Percentiles rank a stretch among this genome's conserved stretches.
These are phyloP conservation scores for Lunularia cruciata DNA, from an alignment of 225 moss, liverwort and hornwort genomes.

Conservation along the genomic window DNA sequence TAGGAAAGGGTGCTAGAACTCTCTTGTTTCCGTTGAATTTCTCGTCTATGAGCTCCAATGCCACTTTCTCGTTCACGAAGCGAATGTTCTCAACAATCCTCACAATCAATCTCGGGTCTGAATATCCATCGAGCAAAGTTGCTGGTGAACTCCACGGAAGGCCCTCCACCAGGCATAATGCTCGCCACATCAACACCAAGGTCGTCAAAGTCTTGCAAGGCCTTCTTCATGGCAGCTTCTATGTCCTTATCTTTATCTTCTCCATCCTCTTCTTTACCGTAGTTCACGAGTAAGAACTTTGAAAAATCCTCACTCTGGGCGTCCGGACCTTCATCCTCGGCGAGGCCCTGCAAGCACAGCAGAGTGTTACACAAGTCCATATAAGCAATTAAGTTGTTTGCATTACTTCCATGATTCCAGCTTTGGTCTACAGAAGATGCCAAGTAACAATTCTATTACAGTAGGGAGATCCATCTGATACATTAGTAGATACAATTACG, in stretches of 20 bases:
- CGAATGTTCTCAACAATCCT: not conserved
- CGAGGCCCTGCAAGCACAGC: slow-evolving; percentile 9
- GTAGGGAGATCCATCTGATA: no score
- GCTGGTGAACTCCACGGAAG: slow-evolving; percentile 46
- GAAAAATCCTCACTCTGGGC: slow-evolving; percentile 8
- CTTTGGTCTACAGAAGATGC: no score
- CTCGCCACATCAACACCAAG: slow-evolving; percentile 49
- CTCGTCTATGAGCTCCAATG: not conserved
- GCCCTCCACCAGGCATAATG: slow-evolving; percentile 58
- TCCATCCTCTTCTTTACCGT: slow-evolving; percentile 24
- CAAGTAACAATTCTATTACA: no score
- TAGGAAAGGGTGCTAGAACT: not conserved
- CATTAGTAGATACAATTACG: no score
- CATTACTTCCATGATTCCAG: no score
- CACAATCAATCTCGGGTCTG: slow-evolving; percentile 22
- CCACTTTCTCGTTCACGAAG: no score
- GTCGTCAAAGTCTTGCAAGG: slow-evolving; percentile 54
- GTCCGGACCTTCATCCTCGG: not conserved
- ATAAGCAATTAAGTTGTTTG: no score
- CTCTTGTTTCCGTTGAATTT: not conserved
- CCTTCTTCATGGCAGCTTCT: slow-evolving; percentile 57
- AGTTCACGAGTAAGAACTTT: slow-evolving; percentile 20
- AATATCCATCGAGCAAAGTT: slow-evolving; percentile 50
- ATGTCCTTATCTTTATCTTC: slow-evolving; percentile 47
- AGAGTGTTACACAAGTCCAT: no score